Base-by-base conservation (phyloP, 2,329 filamentous ascomycete species). In the Biscogniauxia mediterranea region DNA sequence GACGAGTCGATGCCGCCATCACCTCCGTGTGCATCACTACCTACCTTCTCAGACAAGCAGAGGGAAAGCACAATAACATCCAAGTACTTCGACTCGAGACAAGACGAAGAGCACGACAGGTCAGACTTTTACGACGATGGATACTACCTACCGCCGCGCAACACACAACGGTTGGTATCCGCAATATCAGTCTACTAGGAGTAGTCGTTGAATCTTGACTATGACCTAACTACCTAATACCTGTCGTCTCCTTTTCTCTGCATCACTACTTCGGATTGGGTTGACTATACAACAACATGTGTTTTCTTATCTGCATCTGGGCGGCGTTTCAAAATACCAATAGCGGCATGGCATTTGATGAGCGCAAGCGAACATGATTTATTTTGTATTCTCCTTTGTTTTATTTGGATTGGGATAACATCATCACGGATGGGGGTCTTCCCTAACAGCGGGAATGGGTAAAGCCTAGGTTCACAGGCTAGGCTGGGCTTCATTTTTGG, bases 1-100 rank as follows among this genome's bases (percentile, higher is more conserved):
- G 90, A 93, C 76, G 88, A 91, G 68, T 78, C 82, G 54, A 86
- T 91, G 85, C 90, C 90, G 7, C 89, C 88, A 20, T 91, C 89
- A 63, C 89, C 89, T 46, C 84, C 85, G 52, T 79, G 81, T 21
- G 74, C 83, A 26, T 74, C 82, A 42, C 77, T 92, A 57, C 80
- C 85, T 62, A 77, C 81, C 50, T 90, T 92, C 71, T 78, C 83
- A 53, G 80, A 85, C 69, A 85, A 88, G 79, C 79, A 85, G 70
- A 78, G 72, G 72, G 72, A 73, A 75, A 69, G 71, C 75, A 71
- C 68, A 64, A 67, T 72, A 61, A 69, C 71, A 67, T 68, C 72
- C 58, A 64, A 72, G 58, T 74, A 74, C 63, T 70, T 71, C 62
- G 67, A 73, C 57, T 65, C 72, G 60, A 76, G 77, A 70, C 70